Evolutionary conservation across 2,329 filamentous ascomycete genomes (phyloP), one percentile per base, ranked within the genome.

Genomic region (Thielaviopsis populi): DNA sequence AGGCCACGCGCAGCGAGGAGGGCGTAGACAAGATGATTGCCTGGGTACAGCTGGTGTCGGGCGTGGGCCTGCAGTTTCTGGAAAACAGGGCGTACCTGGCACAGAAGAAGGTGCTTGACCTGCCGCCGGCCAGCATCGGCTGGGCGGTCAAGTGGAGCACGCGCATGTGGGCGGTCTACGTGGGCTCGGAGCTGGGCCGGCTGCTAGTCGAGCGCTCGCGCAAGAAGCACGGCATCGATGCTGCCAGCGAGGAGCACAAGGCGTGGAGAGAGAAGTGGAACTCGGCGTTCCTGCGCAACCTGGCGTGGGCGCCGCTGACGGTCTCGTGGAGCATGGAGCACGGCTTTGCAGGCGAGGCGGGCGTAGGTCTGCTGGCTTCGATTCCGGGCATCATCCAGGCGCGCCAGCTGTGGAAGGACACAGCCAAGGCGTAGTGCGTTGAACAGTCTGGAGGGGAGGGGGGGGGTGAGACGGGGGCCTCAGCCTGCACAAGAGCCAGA

Each of bases 81-180:
- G 94, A 99, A 77, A 96, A 96, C 75, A 80, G 81, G 46, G 87
- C 87, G 17, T 95, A 87, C 76, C 80, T 97, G 43, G 80, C 84
- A 2, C 78, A 79, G 66, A 91, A 91, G 73, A 85, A 86, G 22
- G 81, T 95, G 2, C 71, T 96, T 61, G 78, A 75, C 17, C 79
- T 82, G 75, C 74, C 74, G 5, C 77, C 79, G 15, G 78, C 80
- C 59, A 80, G 80, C 59, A 80, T 88, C 72, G 79, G 73, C 33
- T 78, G 76, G 68, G 84, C 86, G 71, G 86, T 82, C 74, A 72
- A 84, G 19, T 88, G 86, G 84, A 91, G 88, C 74, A 84, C 83
- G 65, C 80, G 90, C 54, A 88, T 87, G 67, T 97, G 92, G 90
- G 83, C 85, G 63, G 79, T 81, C 27, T 90, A 91, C 75, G 84